Evolutionary conservation across 1,139 yeast genomes (phyloP).

Genomic region (Wickerhamomyces sp.): DNA sequence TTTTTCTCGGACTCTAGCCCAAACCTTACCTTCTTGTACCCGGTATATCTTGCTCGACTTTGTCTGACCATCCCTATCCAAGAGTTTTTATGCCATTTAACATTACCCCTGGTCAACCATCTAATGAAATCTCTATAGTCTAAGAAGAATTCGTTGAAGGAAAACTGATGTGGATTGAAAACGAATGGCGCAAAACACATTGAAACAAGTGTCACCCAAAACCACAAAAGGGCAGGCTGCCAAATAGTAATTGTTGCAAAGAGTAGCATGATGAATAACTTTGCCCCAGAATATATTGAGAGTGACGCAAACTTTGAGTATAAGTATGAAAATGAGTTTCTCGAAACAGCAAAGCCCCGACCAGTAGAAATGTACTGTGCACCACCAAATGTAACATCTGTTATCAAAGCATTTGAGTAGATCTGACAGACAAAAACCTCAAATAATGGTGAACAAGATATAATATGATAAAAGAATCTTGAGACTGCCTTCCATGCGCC

Average conservation of each 20-base stretch:
- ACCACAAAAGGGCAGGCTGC: slow-evolving; percentile 78
- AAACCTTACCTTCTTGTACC: slow-evolving; percentile 47
- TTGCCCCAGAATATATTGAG: slow-evolving; percentile 64
- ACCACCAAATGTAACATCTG: slow-evolving; percentile 74
- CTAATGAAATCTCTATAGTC: slow-evolving; percentile 63
- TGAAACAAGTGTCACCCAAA: slow-evolving; percentile 72
- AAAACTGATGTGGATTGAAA: slow-evolving; percentile 85
- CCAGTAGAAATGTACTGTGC: slow-evolving; percentile 85
- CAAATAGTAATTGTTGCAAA: slow-evolving; percentile 69
- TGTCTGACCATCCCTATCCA: slow-evolving; percentile 58
- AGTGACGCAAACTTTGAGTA: slow-evolving; percentile 62
- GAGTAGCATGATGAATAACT: slow-evolving; percentile 50
- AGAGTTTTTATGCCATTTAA: slow-evolving; percentile 43
- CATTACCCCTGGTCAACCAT: slow-evolving; percentile 70
- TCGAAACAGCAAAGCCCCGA: slow-evolving; percentile 73
- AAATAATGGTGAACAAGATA: slow-evolving; percentile 76
- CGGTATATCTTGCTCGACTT: slow-evolving; percentile 60
- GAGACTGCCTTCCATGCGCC: slow-evolving; percentile 62
- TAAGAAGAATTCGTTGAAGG: slow-evolving; percentile 60
- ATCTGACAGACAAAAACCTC: slow-evolving; percentile 87
- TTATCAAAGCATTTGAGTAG: slow-evolving; percentile 65
- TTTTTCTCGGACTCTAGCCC: slow-evolving; percentile 30
- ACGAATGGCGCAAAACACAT: slow-evolving; percentile 74
- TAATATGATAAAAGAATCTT: slow-evolving; percentile 58
- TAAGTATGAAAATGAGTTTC: slow-evolving; percentile 55